A percentile compares a stretch with the other conserved stretches of the same genome.
These are phyloP conservation scores for Lasiosphaeria hispida DNA, from an alignment of 495 filamentous ascomycete genomes.

Conservation along the genomic window DNA sequence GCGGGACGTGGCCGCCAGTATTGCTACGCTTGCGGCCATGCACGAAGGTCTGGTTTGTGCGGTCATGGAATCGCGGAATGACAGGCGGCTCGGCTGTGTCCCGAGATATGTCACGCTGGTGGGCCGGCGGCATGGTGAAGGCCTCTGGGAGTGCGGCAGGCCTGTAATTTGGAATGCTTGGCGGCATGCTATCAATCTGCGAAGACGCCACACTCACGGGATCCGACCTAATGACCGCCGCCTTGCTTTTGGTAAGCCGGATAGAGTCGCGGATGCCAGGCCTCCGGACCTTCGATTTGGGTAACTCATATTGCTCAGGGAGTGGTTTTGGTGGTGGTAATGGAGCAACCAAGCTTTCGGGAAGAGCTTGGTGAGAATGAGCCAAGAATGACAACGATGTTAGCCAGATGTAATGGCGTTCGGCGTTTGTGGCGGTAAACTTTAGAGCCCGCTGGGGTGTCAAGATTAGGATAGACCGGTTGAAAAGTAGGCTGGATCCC, in stretches of 20 bases:
- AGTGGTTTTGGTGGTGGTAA: conserved; percentile 52
- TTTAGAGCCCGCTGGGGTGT: conserved; percentile 93
- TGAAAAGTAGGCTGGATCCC: conserved; percentile 64
- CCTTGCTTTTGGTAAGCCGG: conserved; percentile 78
- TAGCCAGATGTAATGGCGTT: conserved; percentile 94
- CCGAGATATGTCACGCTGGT: conserved; percentile 41
- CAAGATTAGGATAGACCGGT: conserved; percentile 91
- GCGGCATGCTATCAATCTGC: conserved; percentile 26
- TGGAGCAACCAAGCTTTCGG: conserved; percentile 62
- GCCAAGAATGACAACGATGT: conserved; percentile 91
- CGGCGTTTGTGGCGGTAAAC: conserved; percentile 79
- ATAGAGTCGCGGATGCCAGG: conserved; percentile 88
- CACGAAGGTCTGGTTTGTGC: conserved; percentile 36
- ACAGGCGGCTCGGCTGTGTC: conserved; percentile 71
- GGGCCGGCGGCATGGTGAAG: conserved; percentile 22
- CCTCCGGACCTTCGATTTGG: conserved; percentile 41
- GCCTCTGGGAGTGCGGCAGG: conserved; percentile 22
- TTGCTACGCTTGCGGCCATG: conserved; percentile 84
- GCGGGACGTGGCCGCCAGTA: conserved; percentile 67
- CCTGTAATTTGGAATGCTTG: conserved; percentile 30
- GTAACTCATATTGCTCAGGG: conserved; percentile 47
- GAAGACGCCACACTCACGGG: conserved; percentile 19
- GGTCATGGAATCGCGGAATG: conserved; percentile 71
- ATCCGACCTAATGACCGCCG: conserved; percentile 43
- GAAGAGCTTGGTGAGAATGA: conserved; percentile 72